phyloP scores from a whole-genome alignment of 139 green algal species.

The Coelastrella sp. region DNA sequence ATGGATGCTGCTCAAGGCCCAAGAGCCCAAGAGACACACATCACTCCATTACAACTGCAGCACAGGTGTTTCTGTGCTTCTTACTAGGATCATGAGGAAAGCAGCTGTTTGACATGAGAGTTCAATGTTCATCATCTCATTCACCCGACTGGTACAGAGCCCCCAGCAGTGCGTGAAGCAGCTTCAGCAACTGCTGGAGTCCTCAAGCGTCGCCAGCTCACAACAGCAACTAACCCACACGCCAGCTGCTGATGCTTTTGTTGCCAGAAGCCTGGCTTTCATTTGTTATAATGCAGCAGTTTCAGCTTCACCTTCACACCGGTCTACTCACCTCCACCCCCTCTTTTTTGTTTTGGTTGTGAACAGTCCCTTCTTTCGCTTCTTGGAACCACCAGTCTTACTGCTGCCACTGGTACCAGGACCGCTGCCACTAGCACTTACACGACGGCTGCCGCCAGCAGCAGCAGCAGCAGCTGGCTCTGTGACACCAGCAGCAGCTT shows the following conservation, averaged over 20 bases:
- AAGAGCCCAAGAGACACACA: too few relatives aligned
- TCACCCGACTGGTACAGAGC: too few relatives aligned
- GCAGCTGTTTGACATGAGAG: too few relatives aligned
- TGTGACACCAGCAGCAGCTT: background rate
- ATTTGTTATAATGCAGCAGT: background rate
- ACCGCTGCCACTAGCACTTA: slow-evolving; percentile 5
- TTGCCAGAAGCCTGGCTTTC: background rate
- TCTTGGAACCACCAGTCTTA: background rate
- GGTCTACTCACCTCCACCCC: background rate
- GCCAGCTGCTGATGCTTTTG: background rate
- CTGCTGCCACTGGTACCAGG: background rate
- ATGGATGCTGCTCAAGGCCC: too few relatives aligned
- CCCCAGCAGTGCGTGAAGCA: too few relatives aligned
- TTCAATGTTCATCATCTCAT: too few relatives aligned
- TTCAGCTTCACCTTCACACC: background rate
- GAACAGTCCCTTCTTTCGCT: background rate
- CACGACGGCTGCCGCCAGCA: background rate
- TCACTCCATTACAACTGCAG: too few relatives aligned
- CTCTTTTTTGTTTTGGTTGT: background rate
- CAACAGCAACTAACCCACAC: too few relatives aligned
- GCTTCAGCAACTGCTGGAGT: too few relatives aligned
- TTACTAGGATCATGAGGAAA: too few relatives aligned
- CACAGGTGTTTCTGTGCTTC: too few relatives aligned
- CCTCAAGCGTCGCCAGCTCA: too few relatives aligned
- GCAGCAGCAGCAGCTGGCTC: background rate